phyloP scores from a whole-genome alignment of 306 rosid species.

The Abrus pulchellus region DNA sequence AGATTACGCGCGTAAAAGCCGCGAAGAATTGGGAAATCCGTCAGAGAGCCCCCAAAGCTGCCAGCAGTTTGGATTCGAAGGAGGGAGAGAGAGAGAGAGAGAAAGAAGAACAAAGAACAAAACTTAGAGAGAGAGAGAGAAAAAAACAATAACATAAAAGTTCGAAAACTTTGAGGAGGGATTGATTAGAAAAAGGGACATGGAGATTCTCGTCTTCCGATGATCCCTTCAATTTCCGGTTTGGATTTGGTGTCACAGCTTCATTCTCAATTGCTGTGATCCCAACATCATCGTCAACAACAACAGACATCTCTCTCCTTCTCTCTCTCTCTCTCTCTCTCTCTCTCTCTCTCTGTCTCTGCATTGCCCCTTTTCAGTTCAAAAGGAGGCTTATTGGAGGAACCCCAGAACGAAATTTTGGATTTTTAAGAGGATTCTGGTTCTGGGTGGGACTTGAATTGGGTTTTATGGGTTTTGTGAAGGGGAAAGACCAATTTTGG shows the following conservation, averaged over 20 bases:
- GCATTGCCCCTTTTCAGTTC: slow-evolving; percentile 41
- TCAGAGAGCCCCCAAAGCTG: slow-evolving; percentile 55
- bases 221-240: slow-evolving; percentile 60
- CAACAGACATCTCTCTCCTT: slow-evolving; percentile 9
- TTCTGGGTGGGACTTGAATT: slow-evolving; percentile 38
- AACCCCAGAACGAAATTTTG: slow-evolving; percentile 45
- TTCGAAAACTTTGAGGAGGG: slow-evolving; percentile 38
- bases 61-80: slow-evolving; percentile 56
- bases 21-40: slow-evolving; percentile 72
- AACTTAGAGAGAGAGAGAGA: slow-evolving; percentile 35
- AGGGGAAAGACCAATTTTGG: slow-evolving; percentile 47
- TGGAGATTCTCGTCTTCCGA: slow-evolving; percentile 61
- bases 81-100: slow-evolving; percentile 10
- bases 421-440: slow-evolving; percentile 34
- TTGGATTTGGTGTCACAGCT: slow-evolving; percentile 55
- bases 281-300: slow-evolving; percentile 19
- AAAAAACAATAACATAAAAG: neutral
- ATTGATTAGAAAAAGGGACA: slow-evolving; percentile 40
- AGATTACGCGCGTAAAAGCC: slow-evolving; percentile 60
- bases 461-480: slow-evolving; percentile 55
- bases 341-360: slow-evolving; percentile 12
- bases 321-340: slow-evolving; percentile 30
- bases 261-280: slow-evolving; percentile 53
- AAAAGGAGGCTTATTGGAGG: slow-evolving; percentile 26
- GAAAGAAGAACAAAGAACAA: neutral